Conservation (phyloP, 202 grass and related monocot species). For the Bolboschoenoplectus hybrid region DNA sequence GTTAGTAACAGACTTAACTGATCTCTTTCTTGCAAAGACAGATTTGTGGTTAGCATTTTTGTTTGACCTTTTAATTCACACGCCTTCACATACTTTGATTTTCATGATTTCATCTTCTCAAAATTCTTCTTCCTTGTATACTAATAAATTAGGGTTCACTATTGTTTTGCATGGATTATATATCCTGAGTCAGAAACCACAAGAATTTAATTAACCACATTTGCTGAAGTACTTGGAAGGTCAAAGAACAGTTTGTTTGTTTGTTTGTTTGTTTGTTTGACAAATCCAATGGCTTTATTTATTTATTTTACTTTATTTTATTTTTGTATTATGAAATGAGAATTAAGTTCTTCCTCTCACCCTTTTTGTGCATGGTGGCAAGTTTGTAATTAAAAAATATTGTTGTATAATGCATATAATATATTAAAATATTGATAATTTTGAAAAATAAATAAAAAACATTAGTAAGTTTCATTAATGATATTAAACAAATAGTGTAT, state of each 20-base stretch:
- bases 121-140: neutral
- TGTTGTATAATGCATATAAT: neutral
- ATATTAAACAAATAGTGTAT: neutral
- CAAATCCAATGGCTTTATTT: neutral
- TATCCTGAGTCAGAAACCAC: neutral
- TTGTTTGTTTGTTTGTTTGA: neutral
- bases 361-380: neutral
- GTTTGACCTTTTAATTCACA: neutral
- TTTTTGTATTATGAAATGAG: neutral
- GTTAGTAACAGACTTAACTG: slow-evolving; percentile 19
- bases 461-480: neutral
- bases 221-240: neutral
- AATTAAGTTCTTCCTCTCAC: no score
- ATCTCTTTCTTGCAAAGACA: neutral
- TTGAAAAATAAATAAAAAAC: neutral
- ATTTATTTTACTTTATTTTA: neutral
- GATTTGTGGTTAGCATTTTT: slow-evolving; percentile 2
- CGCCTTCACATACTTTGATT: neutral
- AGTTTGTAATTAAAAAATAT: neutral
- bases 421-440: neutral
- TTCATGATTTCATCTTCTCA: neutral
- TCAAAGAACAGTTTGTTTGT: neutral
- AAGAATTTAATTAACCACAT: slow-evolving; percentile 2
- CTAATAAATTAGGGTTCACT: neutral
- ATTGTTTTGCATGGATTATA: neutral